These are phyloP conservation scores for Plasmodium yoelii DNA, from an alignment of 169 alveolate genomes.

Conservation along the genomic window DNA sequence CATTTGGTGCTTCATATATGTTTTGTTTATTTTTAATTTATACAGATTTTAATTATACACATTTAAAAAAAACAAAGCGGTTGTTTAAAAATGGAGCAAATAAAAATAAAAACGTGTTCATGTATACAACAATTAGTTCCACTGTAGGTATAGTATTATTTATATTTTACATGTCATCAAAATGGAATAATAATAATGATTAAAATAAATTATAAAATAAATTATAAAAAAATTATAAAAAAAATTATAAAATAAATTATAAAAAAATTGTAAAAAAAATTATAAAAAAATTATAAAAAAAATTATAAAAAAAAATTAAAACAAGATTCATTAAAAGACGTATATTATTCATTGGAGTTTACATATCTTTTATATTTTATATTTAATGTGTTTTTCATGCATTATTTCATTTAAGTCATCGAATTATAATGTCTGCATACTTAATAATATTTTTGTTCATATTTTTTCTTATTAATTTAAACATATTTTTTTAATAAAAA, in stretches of 20 bases:
- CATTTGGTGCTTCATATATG: not conserved
- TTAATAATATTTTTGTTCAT: too few relatives aligned
- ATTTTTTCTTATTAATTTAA: not conserved
- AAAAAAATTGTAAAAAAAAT: too few relatives aligned
- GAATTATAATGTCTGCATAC: too few relatives aligned
- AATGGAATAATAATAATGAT: conserved; percentile 39
- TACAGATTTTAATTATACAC: conserved; percentile 40
- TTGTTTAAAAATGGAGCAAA: conserved; percentile 22
- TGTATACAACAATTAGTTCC: conserved; percentile 40
- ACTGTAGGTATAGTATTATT: conserved; percentile 43
- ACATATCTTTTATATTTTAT: not conserved
- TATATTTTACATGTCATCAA: conserved; percentile 47
- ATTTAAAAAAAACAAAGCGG: conserved; percentile 30
- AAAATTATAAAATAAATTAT: too few relatives aligned
- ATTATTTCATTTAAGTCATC: too few relatives aligned
- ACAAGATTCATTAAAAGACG: not conserved
- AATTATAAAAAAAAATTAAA: not conserved
- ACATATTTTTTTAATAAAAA: conserved; percentile 28
- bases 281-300: too few relatives aligned
- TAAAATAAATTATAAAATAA: conserved; percentile 5
- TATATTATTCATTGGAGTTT: not conserved
- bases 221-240: too few relatives aligned
- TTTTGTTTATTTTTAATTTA: not conserved
- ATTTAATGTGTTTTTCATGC: not conserved
- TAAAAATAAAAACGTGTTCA: conserved; percentile 21